Evolutionary conservation across 805 yeast genomes (phyloP), one percentile per base, ranked within the genome.

Genomic region (Candida corydali): DNA sequence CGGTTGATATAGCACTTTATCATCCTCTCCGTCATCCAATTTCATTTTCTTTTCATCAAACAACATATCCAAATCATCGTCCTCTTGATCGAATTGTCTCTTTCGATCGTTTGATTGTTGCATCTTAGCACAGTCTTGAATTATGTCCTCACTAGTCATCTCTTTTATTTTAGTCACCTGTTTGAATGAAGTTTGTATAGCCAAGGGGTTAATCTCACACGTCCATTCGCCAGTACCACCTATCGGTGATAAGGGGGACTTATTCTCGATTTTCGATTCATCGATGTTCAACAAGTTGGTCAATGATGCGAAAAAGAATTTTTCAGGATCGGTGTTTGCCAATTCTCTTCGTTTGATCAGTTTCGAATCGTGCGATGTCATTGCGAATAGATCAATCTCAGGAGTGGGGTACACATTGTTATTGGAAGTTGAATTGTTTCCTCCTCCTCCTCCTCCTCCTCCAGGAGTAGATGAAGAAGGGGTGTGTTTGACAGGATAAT

Each of bases 271-370:
- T 16, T 26, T 8, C n/a, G 23, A 17, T 17, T 65, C 74, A 7
- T 66, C 68, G 17, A 76, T 47, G 28, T 69, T 75, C 41, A 76
- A 57, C 25, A 72, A 55, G 49, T 76, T 75, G 7, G 76, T 68
- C 37, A 76, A 57, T 2, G 78, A 70, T 0, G 78, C 72, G 32
- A 68, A 60, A 45, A 76, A 70, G 50, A 72, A 76, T 36, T 59
- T 56, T 30, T 69, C 65, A 0, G 80, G 75, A 47, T 76, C 75
- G 16, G 53, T 41, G 34, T 52, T 52, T 1, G 72, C 69, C 29
- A 76, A 58, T 34, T 69, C 76, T 29, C 76, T 60, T 37, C 81
- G 55, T 41, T 58, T 66, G 31, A 60, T 61, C 42, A 73, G 55
- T 41, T 67, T 69, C 10, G 61, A 51, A 45, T 74, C 80, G 16